These are phyloP conservation scores for Exophiala oligosperma DNA, from an alignment of 2,329 filamentous ascomycete species.

Conservation along the genomic window DNA sequence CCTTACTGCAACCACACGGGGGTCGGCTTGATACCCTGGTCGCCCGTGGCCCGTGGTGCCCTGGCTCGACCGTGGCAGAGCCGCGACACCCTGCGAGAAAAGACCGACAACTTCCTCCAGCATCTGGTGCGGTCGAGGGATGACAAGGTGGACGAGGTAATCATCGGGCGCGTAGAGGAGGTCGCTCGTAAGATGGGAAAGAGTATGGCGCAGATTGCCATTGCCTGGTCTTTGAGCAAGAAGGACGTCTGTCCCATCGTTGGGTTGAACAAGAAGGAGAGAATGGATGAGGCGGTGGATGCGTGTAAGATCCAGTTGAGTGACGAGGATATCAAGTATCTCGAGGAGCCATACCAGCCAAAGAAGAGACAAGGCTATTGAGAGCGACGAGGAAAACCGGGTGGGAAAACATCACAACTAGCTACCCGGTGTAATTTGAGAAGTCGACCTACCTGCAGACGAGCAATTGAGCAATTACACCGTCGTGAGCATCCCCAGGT, in stretches of 20 bases:
- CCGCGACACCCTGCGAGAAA: slow-evolving; percentile 44
- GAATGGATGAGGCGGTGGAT: slow-evolving; percentile 63
- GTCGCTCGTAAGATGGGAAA: slow-evolving; percentile 58
- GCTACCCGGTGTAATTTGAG: too few species aligned
- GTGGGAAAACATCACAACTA: too few species aligned
- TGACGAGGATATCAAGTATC: slow-evolving; percentile 59
- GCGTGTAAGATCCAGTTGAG: slow-evolving; percentile 50
- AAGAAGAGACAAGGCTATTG: slow-evolving; percentile 38
- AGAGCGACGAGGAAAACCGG: neutral
- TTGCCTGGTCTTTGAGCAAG: slow-evolving; percentile 62
- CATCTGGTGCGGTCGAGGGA: slow-evolving; percentile 43
- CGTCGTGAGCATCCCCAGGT: too few species aligned
- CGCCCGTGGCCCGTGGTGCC: slow-evolving; percentile 44
- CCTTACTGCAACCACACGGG: slow-evolving; percentile 41
- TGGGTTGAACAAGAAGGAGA: slow-evolving; percentile 58
- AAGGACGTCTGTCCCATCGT: slow-evolving; percentile 60
- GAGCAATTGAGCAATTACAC: too few species aligned
- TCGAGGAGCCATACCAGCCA: slow-evolving; percentile 63
- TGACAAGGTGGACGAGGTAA: slow-evolving; percentile 52
- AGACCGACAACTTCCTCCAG: slow-evolving; percentile 46
- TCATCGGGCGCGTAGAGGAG: slow-evolving; percentile 58
- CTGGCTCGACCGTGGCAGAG: slow-evolving; percentile 48
- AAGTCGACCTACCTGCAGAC: too few species aligned
- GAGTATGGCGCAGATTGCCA: slow-evolving; percentile 64
- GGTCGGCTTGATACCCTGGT: slow-evolving; percentile 42